phyloP scores from a whole-genome alignment of 257 asterid genomes.

The Przewalskia tangutica region DNA sequence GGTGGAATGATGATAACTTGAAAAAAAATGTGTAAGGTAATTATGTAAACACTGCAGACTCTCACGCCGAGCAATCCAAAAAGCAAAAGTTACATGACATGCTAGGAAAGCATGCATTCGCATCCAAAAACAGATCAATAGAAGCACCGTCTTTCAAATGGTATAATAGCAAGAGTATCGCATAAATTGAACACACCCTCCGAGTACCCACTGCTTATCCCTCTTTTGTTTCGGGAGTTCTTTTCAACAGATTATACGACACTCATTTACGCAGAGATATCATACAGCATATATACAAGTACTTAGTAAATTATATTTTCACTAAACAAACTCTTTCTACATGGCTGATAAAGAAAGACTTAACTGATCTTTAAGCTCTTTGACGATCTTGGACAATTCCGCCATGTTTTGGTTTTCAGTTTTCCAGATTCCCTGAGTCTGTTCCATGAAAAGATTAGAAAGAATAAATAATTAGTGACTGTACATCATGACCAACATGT shows the following conservation, averaged over 20 bases:
- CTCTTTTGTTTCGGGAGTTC: background rate
- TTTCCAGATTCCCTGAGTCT: slow-evolving; percentile 92
- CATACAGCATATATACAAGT: background rate
- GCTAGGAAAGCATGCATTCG: background rate
- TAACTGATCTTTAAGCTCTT: slow-evolving; percentile 70
- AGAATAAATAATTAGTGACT: background rate
- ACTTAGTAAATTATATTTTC: background rate
- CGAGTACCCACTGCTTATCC: background rate
- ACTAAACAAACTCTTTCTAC: slow-evolving; percentile 22
- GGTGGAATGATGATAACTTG: background rate
- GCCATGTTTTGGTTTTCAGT: slow-evolving; percentile 82
- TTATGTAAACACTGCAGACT: background rate
- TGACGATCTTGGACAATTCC: slow-evolving; percentile 76
- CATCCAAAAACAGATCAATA: background rate
- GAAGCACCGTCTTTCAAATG: background rate
- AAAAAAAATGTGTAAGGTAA: background rate
- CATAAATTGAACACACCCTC: background rate
- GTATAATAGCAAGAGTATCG: background rate
- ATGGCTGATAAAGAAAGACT: slow-evolving; percentile 62
- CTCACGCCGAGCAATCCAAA: background rate
- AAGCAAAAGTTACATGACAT: background rate
- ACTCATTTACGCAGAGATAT: background rate
- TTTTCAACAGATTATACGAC: background rate
- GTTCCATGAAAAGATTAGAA: background rate
- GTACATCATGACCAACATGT: background rate